phyloP scores from a whole-genome alignment of 768 basidiomycete genomes.

The Epithele typhae region DNA sequence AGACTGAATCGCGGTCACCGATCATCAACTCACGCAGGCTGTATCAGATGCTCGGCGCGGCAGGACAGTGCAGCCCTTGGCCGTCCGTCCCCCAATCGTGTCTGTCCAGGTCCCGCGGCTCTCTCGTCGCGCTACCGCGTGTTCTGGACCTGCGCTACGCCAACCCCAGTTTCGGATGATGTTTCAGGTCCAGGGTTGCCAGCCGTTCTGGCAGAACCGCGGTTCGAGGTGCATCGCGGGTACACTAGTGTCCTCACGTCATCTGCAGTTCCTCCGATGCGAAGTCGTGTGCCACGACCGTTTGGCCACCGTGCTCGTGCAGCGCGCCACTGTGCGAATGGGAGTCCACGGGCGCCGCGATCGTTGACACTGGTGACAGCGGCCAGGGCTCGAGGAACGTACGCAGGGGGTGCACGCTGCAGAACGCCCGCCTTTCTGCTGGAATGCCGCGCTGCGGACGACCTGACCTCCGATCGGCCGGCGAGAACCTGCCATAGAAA shows the following conservation, averaged over 20 bases:
- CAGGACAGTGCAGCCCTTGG: background rate
- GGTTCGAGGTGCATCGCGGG: background rate
- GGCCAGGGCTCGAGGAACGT: no score
- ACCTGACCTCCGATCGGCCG: conserved; percentile 9
- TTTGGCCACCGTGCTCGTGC: no score
- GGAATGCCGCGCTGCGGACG: conserved; percentile 2
- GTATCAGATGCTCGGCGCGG: conserved; percentile 11
- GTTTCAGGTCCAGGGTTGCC: conserved; percentile 1
- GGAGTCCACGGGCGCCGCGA: no score
- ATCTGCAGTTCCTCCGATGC: no score
- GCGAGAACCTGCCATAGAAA: conserved; percentile 7
- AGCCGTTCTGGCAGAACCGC: background rate
- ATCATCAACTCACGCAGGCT: conserved; percentile 21
- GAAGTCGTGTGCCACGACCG: no score
- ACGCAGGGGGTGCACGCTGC: background rate
- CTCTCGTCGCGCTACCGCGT: background rate
- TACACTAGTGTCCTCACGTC: background rate
- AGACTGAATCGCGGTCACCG: conserved; percentile 15
- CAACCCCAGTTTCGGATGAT: conserved; percentile 16
- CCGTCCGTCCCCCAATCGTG: conserved; percentile 5
- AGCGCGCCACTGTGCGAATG: no score
- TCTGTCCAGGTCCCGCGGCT: conserved; percentile 4
- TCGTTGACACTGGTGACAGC: no score
- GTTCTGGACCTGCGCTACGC: conserved; percentile 4
- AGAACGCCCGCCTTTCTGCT: conserved; percentile 2